Percentiles rank a stretch among this genome's conserved stretches.
These are phyloP conservation scores for Erythrophleum ivorense DNA, from an alignment of 331 rosid genomes.

Conservation along the genomic window DNA sequence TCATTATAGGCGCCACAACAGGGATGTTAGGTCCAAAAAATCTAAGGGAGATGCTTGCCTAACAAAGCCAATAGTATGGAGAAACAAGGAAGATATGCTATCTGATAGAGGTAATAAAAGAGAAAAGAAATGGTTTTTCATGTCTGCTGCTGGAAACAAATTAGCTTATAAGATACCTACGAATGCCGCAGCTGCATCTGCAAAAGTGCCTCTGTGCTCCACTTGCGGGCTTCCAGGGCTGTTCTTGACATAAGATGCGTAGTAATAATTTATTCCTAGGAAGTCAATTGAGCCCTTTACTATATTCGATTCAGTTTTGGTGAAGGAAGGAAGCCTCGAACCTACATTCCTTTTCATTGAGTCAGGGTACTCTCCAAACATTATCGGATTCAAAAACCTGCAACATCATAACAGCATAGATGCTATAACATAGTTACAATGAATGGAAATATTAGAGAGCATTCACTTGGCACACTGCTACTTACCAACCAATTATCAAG, in stretches of 20 bases:
- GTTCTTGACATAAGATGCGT: conserved; percentile 2
- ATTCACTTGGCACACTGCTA: neutral
- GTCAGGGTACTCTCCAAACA: conserved; percentile 45
- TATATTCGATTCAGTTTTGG: conserved; percentile 34
- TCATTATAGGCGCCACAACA: neutral
- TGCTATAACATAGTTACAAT: neutral
- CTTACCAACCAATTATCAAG: conserved; percentile 42
- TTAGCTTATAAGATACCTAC: neutral
- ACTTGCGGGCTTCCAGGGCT: conserved; percentile 1
- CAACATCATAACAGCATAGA: conserved; percentile 7
- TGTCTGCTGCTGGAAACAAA: neutral
- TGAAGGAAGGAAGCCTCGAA: conserved; percentile 43
- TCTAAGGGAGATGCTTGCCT: neutral
- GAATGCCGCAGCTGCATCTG: conserved; percentile 24
- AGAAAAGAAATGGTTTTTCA: neutral
- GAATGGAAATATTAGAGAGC: neutral
- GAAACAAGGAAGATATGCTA: neutral
- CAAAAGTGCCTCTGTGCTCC: conserved; percentile 3
- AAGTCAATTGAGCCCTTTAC: conserved; percentile 45
- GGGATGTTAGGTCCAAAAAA: neutral
- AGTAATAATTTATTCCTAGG: conserved; percentile 39
- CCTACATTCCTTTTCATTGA: conserved; percentile 39
- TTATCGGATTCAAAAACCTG: conserved; percentile 42
- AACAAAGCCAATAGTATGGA: neutral
- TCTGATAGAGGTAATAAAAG: neutral